Evolutionary conservation across 2,329 filamentous ascomycete genomes (phyloP).

Genomic region (Penicillium rolfsii): DNA sequence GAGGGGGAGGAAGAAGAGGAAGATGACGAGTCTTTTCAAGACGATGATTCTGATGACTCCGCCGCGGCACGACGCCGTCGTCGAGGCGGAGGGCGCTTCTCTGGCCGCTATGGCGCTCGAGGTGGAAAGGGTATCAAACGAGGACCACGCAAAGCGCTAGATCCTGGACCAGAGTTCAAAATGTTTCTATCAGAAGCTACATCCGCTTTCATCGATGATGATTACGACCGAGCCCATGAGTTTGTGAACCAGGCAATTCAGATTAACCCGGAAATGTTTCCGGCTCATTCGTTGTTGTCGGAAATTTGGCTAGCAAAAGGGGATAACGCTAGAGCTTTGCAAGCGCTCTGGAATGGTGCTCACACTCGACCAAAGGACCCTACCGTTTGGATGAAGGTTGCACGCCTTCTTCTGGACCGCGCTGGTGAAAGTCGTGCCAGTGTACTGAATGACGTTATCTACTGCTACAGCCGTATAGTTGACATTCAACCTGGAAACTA

Average conservation of each 20-base stretch:
- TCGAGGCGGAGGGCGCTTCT: slow-evolving; percentile 38
- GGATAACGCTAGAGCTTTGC: slow-evolving; percentile 60
- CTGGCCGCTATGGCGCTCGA: slow-evolving; percentile 43
- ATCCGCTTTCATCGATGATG: slow-evolving; percentile 52
- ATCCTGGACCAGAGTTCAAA: slow-evolving; percentile 54
- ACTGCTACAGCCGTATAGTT: slow-evolving; percentile 59
- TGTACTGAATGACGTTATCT: slow-evolving; percentile 53
- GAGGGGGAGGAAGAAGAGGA: slow-evolving; percentile 12
- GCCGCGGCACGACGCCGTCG: slow-evolving; percentile 34
- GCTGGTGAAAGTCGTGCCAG: slow-evolving; percentile 50
- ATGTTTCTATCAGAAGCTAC: slow-evolving; percentile 52
- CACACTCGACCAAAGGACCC: slow-evolving; percentile 59
- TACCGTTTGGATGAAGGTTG: slow-evolving; percentile 61
- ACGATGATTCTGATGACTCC: slow-evolving; percentile 31
- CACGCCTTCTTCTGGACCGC: slow-evolving; percentile 56
- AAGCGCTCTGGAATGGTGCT: slow-evolving; percentile 61
- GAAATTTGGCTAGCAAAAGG: slow-evolving; percentile 61
- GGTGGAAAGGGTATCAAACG: slow-evolving; percentile 51
- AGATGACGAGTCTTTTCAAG: slow-evolving; percentile 22
- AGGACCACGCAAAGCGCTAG: slow-evolving; percentile 51
- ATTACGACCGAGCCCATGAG: slow-evolving; percentile 50
- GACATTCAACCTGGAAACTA: slow-evolving; percentile 56
- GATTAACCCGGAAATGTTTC: slow-evolving; percentile 65
- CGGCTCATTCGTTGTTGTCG: slow-evolving; percentile 63
- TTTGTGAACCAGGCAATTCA: slow-evolving; percentile 55